Base-by-base conservation (phyloP, 176 grass and related monocot genomes). In the Rhipidocladum racemiflorum region DNA sequence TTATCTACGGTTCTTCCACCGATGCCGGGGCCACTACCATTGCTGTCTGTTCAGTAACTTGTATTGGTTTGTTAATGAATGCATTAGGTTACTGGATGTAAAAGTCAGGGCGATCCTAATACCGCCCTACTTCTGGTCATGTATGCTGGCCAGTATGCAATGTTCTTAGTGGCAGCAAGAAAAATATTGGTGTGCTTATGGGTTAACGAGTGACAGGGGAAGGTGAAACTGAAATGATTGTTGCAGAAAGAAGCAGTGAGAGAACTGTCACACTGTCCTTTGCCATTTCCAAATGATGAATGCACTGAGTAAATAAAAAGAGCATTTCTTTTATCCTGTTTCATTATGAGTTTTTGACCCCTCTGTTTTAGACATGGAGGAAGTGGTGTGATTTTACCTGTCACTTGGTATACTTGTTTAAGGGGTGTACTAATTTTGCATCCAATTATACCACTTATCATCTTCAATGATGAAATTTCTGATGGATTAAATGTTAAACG, bases 371-470 rank as follows among this genome's bases (percentile, higher is more conserved):
- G 12, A 23, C 43, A 79, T 51, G 32, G 20, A 36, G 48, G 70
- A 55, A 50, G 6, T 36, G 76, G 43, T 49, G 42, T 50, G 6
- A 63, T 77, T 45, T 44, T 63, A 9, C 39, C 29, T 63, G 39
- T 17, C 74, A 45, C 39, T 61, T 77, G 71, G 49, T 34, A 56
- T 39, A 56, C 27, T 34, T 78, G 51, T 10, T 70, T 48, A 78
- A 48, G 59, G 40, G 9, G 43, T 59, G 8, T 73, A 14, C 42
- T 49, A 16, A 23, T 36, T 79, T 65, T 48, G 76, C 65, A 50
- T 14, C 61, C 43, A 46, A 34, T 50, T 79, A 23, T 79, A 79
- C 17, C 10, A 50, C 17, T 49, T 78, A 25, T 43, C 18, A 35
- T 32, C 67, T 82, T 48, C 20, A 27, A 4, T 25, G 17, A 50